Conservation (phyloP, 1,284 basidiomycete genomes). For the Butyriboletus appendiculatus region DNA sequence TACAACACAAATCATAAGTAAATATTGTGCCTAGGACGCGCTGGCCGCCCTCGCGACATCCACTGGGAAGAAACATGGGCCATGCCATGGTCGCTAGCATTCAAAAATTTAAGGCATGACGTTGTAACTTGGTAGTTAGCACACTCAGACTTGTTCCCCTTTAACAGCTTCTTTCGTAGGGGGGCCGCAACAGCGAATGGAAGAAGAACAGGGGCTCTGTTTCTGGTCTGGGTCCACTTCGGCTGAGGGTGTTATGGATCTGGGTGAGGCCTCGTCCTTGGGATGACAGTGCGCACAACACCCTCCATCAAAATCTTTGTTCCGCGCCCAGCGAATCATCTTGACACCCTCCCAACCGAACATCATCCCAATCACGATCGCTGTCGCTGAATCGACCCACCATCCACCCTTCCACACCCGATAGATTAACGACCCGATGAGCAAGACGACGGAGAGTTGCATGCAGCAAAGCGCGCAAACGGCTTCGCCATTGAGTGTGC, state of each 20-base stretch:
- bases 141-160: constrained; percentile 1
- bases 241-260: background rate
- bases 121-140: background rate
- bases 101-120: background rate
- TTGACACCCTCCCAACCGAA: constrained; percentile 47
- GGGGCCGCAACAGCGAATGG: background rate
- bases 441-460: constrained; percentile 38
- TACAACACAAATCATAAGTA: background rate
- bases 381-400: constrained; percentile 48
- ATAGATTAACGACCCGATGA: constrained; percentile 39
- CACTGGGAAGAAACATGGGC: background rate
- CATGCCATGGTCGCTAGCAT: background rate
- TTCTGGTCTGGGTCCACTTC: constrained; percentile 3
- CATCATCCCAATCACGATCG: constrained; percentile 40
- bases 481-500: constrained; percentile 44
- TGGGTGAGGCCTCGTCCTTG: background rate
- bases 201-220: background rate
- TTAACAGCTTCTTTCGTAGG: background rate
- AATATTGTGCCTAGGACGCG: background rate
- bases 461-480: constrained; percentile 38
- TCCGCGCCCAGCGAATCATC: constrained; percentile 41
- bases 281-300: constrained; percentile 30
- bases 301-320: constrained; percentile 40
- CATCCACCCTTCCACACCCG: constrained; percentile 44
- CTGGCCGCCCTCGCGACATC: background rate